Conservation (phyloP, 805 yeast genomes). For the Nakazawaea anatomiae region DNA sequence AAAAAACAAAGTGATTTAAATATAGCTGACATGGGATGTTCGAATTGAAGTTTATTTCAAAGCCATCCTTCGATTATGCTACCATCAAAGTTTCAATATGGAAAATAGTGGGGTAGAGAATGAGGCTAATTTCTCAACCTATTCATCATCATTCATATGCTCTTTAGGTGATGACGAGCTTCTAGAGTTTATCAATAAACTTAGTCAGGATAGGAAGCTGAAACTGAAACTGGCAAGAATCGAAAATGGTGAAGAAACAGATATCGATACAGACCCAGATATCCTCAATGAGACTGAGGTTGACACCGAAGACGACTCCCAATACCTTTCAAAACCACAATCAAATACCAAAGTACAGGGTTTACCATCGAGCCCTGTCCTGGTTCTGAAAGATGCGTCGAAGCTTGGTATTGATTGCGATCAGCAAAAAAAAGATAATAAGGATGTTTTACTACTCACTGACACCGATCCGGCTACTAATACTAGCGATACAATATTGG, state of each 20-base stretch:
- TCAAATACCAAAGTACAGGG: neutral
- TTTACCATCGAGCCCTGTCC: neutral
- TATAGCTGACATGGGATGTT: too few species aligned
- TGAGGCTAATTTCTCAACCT: neutral
- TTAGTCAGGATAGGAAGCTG: slow-evolving; percentile 22
- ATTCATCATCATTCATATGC: slow-evolving; percentile 14
- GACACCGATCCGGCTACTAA: slow-evolving; percentile 6
- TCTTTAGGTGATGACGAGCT: slow-evolving; percentile 34
- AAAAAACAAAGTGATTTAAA: neutral
- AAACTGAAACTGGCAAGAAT: neutral
- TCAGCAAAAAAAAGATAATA: neutral
- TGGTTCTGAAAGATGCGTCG: too few species aligned
- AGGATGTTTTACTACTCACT: neutral
- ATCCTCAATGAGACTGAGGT: neutral
- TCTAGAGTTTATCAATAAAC: slow-evolving; percentile 26
- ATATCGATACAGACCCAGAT: slow-evolving; percentile 6
- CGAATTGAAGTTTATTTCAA: too few species aligned
- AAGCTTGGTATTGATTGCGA: neutral
- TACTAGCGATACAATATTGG: slow-evolving; percentile 3
- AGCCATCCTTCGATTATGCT: neutral
- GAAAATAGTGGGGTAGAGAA: neutral
- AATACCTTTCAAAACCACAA: slow-evolving; percentile 1
- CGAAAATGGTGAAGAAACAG: slow-evolving; percentile 12
- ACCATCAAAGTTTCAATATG: neutral
- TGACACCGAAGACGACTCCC: slow-evolving; percentile 7